Base-by-base conservation (phyloP, 2,329 filamentous ascomycete genomes). In the Monilinia vaccinii-corymbosi region DNA sequence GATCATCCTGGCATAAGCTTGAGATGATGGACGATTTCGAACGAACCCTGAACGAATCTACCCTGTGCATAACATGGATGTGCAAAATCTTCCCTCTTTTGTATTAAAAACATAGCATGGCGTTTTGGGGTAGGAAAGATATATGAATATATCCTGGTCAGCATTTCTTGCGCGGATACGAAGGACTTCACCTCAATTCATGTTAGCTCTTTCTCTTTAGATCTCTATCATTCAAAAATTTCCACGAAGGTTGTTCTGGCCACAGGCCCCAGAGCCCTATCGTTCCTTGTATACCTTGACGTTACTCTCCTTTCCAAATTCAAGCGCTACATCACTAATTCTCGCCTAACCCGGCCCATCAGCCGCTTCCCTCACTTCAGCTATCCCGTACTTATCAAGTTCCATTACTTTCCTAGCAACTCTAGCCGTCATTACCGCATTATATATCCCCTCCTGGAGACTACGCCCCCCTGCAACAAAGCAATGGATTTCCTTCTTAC, bases 371-470 rank as follows among this genome's bases (percentile, higher is more conserved):
- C 8, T 58, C 7, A 66, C 49, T 34, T 47, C 36, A 4, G 38
- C 38, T 32, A 63, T 23, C 1, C 58, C 57, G 5, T 34, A 38
- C 34, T 62, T 62, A 9, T 63, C 57, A 21, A 64, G 56, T 31
- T 57, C 28, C 28, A 65, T 46, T n/a, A 62, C n/a, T 25, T 47
- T 40, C 31, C 60, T 61, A 4, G 53, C 60, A 25, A 56, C 52
- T 51, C 44, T 60, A 8, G 58, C 61, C 5, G 59, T 47, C 25
- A 60, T 32, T 14, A 45, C n/a, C 21, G 36, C 48, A 44, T 87
- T 83, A 84, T 84, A 87, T 75, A 87, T 83, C 32, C 81, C 83
- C 71, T 87, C 84, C 50, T 83, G 77, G n/a, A 84, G 76, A 14
- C 81, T 78, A 65, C 80, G 82, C 64, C 78, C 81, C 51, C 75